Evolutionary conservation across 139 green algal genomes (phyloP).

Genomic region (Chlamydomonas eustigma): DNA sequence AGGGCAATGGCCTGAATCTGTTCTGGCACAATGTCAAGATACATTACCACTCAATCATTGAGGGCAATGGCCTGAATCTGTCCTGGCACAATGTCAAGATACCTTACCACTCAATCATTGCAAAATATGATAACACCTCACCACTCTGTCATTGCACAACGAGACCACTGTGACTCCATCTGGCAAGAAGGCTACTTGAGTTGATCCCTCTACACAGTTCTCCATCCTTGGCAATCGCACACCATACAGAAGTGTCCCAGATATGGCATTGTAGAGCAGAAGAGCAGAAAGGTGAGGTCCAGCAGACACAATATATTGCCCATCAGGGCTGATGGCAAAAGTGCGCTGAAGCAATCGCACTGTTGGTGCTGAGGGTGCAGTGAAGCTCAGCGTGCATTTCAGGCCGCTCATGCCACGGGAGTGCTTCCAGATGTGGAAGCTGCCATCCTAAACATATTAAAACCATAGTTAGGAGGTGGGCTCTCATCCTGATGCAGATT

Average conservation of each 20-base stretch:
- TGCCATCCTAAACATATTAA: conserved; percentile 20
- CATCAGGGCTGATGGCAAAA: conserved; percentile 31
- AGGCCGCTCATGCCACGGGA: too few species aligned
- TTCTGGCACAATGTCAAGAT: too few species aligned
- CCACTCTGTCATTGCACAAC: conserved; percentile 31
- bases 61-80: too few species aligned
- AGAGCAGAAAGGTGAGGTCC: conserved; percentile 22
- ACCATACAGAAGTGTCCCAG: conserved; percentile 20
- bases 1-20: too few species aligned
- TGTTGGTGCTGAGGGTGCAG: conserved; percentile 10
- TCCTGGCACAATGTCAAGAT: too few species aligned
- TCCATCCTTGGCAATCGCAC: conserved; percentile 10
- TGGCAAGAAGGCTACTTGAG: conserved; percentile 30
- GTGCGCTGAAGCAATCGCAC: conserved; percentile 14
- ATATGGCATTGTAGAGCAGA: conserved; percentile 25
- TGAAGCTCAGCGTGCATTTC: conserved; percentile 29
- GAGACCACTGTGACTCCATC: conserved; percentile 28
- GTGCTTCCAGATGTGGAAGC: conserved; percentile 40
- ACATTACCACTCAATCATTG: too few species aligned
- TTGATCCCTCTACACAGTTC: neutral
- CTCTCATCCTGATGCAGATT: too few species aligned
- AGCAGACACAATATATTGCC: conserved; percentile 20
- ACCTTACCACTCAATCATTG: too few species aligned
- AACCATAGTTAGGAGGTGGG: neutral
- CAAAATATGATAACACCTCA: neutral